Percentiles rank a stretch among this genome's conserved stretches.
Conservation (phyloP, 192 early-diverging fungal genomes). For the Mortierella alpina region DNA sequence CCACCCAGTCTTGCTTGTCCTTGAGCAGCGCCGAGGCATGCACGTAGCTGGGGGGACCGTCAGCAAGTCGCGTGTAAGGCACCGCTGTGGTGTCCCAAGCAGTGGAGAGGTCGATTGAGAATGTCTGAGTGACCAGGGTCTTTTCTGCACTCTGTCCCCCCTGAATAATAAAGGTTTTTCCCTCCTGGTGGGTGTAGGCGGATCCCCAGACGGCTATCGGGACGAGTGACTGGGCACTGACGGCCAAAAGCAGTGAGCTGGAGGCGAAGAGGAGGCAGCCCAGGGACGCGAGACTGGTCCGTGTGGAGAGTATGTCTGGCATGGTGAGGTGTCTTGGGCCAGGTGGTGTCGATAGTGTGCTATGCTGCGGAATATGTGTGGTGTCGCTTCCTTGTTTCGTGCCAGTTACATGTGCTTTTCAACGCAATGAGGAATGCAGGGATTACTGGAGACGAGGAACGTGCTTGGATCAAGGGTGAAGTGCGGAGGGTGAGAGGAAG, state of each 20-base stretch:
- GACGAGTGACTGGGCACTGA: neutral
- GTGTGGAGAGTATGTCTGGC: too few species aligned
- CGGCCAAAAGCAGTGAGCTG: neutral
- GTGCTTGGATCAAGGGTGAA: too few species aligned
- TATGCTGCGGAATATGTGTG: too few species aligned
- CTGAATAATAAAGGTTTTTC: conserved; percentile 8
- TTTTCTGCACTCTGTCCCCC: conserved; percentile 10
- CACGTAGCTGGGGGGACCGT: conserved; percentile 7
- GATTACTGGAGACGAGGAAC: too few species aligned
- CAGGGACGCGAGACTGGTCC: too few species aligned
- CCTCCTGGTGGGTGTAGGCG: conserved; percentile 11
- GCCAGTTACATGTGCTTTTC: too few species aligned
- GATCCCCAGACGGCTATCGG: conserved; percentile 8
- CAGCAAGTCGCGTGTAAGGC: neutral
- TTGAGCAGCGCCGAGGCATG: conserved; percentile 6
- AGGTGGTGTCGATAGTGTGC: too few species aligned
- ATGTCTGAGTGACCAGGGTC: conserved; percentile 1
- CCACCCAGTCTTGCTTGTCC: conserved; percentile 9
- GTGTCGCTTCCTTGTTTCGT: too few species aligned
- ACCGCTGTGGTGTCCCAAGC: conserved; percentile 8
- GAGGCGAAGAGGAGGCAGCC: neutral
- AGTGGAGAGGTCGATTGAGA: conserved; percentile 19
- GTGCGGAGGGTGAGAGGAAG: too few species aligned
- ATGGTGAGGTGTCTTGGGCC: too few species aligned
- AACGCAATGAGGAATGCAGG: too few species aligned